Conservation (phyloP, 2,329 filamentous ascomycete species). For the Xylaria polymorpha region DNA sequence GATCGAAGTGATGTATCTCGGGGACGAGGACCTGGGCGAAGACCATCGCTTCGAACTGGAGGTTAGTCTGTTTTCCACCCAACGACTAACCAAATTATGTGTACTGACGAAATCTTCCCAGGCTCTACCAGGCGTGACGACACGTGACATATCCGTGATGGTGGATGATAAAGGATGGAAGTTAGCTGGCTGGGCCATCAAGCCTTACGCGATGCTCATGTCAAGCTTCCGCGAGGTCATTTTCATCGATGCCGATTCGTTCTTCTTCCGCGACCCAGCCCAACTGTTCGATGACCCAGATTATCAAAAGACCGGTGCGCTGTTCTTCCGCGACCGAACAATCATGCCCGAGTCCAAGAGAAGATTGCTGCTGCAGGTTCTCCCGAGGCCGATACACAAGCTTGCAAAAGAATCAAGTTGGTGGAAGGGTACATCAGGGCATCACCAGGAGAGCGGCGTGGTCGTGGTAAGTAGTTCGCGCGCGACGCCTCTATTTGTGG, state of each 20-base stretch:
- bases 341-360: slow-evolving; percentile 54
- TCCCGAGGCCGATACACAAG: slow-evolving; percentile 57
- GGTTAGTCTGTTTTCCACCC: slow-evolving; percentile 29
- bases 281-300: slow-evolving; percentile 56
- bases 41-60: slow-evolving; percentile 56
- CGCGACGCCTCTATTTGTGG: background rate
- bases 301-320: slow-evolving; percentile 56
- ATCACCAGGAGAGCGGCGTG: slow-evolving; percentile 59
- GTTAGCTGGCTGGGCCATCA: slow-evolving; percentile 58
- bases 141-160: slow-evolving; percentile 58
- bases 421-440: slow-evolving; percentile 53
- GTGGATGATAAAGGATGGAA: slow-evolving; percentile 58
- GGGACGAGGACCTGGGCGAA: slow-evolving; percentile 57
- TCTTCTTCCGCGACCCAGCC: slow-evolving; percentile 58
- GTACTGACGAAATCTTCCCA: slow-evolving; percentile 14
- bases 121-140: slow-evolving; percentile 55
- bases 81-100: background rate
- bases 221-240: slow-evolving; percentile 60
- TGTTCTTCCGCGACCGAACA: slow-evolving; percentile 60
- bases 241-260: slow-evolving; percentile 59
- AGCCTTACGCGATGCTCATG: slow-evolving; percentile 59
- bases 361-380: slow-evolving; percentile 55
- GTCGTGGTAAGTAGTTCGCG: slow-evolving; percentile 52
- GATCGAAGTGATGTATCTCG: slow-evolving; percentile 56
- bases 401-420: slow-evolving; percentile 53